phyloP scores from a whole-genome alignment of 2,329 filamentous ascomycete genomes.

The Nannizzia gypsea region DNA sequence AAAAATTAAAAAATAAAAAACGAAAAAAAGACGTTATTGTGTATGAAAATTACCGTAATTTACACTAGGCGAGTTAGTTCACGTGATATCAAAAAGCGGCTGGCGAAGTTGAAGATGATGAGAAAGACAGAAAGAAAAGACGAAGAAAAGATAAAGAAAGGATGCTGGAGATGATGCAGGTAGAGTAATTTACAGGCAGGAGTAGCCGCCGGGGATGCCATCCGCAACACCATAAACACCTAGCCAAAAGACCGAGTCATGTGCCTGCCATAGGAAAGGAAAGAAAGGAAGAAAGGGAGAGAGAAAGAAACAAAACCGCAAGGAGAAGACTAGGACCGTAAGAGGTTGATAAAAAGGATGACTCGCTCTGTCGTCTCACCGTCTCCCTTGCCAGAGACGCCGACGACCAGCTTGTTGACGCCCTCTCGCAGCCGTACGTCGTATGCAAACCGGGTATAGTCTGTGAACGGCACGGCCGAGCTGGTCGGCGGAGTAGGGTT shows the following conservation, averaged over 20 bases:
- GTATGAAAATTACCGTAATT: not conserved
- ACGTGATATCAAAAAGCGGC: not conserved
- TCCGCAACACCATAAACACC: not conserved
- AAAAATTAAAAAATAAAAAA: not conserved
- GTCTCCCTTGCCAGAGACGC: constrained; percentile 54
- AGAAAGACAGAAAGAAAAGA: not conserved
- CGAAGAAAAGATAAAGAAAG: not conserved
- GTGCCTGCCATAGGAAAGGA: constrained; percentile 2
- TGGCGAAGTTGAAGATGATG: not conserved
- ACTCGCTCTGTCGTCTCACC: constrained; percentile 54
- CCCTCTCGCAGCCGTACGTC: constrained; percentile 61
- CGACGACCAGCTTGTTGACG: constrained; percentile 66
- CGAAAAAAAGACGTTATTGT: not conserved
- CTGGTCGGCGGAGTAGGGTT: constrained; percentile 44
- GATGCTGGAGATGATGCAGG: not conserved
- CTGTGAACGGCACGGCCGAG: constrained; percentile 40
- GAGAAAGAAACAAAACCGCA: not conserved
- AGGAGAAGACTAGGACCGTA: constrained; percentile 33
- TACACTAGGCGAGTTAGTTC: not conserved
- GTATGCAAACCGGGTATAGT: constrained; percentile 55
- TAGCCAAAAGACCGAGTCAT: not conserved
- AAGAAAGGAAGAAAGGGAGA: not conserved
- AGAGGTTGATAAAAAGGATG: constrained; percentile 61
- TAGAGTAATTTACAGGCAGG: not conserved
- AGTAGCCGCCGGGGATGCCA: not conserved